A percentile compares a stretch with the other conserved stretches of the same genome.
Conservation (phyloP, 2,329 filamentous ascomycete species). For the Hyphodiscus sp. region DNA sequence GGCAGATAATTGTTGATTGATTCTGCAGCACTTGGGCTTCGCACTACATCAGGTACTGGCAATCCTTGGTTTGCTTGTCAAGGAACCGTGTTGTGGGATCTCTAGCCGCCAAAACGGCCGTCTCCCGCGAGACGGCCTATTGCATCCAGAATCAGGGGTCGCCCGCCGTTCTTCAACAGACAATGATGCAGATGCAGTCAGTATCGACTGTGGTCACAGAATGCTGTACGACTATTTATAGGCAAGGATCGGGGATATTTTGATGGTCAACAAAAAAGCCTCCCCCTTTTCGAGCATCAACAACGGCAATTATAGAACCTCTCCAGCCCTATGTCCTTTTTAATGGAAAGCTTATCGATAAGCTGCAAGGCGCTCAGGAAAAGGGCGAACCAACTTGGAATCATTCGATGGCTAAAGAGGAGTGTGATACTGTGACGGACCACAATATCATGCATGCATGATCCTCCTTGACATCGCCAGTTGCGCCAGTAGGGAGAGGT, state of each 20-base stretch:
- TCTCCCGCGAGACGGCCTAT: conserved; percentile 1
- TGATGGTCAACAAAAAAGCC: background rate
- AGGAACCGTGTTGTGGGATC: background rate
- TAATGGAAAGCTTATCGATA: background rate
- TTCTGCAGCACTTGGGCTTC: too few species aligned
- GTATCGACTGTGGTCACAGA: background rate
- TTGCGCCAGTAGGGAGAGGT: background rate
- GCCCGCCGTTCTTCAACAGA: background rate
- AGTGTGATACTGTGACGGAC: background rate
- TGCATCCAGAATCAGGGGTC: conserved; percentile 1
- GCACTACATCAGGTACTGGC: too few species aligned
- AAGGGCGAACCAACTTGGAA: background rate
- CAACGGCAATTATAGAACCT: background rate
- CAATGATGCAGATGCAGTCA: background rate
- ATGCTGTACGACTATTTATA: background rate
- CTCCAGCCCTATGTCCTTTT: background rate
- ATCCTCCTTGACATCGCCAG: background rate
- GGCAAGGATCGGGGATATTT: background rate
- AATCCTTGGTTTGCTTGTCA: too few species aligned
- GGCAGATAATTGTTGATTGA: too few species aligned
- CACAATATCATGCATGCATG: conserved; percentile 1
- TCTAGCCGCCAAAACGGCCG: background rate
- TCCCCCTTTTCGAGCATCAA: background rate
- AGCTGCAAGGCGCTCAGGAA: background rate
- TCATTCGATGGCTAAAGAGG: background rate